Conservation (phyloP, 2,329 filamentous ascomycete species). For the Aspergillus sp. region DNA sequence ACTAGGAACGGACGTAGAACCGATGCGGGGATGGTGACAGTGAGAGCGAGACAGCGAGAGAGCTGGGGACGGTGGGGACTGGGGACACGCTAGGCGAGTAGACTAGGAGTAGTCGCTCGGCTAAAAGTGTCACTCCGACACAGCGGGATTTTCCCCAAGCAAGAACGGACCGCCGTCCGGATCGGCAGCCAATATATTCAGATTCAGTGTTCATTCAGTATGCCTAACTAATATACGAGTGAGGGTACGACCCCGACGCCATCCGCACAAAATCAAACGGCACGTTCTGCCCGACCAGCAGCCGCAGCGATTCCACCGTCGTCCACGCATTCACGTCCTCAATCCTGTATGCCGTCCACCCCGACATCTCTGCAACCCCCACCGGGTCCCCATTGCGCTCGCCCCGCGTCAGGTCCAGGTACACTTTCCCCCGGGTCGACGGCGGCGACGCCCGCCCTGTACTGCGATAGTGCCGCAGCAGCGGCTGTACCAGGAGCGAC, state of each 20-base stretch:
- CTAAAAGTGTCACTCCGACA: background rate
- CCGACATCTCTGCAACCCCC: slow-evolving; percentile 68
- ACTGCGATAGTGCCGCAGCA: slow-evolving; percentile 69
- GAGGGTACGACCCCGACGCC: slow-evolving; percentile 55
- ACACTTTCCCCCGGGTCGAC: slow-evolving; percentile 62
- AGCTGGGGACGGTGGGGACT: too few species aligned
- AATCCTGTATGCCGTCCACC: slow-evolving; percentile 76
- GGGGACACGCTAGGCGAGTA: too few species aligned
- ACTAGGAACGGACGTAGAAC: slow-evolving; percentile 12
- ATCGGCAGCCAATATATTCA: background rate
- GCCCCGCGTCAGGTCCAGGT: slow-evolving; percentile 73
- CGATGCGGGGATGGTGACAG: slow-evolving; percentile 18
- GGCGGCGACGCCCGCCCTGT: slow-evolving; percentile 40
- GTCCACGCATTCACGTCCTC: slow-evolving; percentile 82
- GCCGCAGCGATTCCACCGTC: slow-evolving; percentile 74
- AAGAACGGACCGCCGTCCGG: slow-evolving; percentile 18
- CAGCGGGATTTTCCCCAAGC: slow-evolving; percentile 20
- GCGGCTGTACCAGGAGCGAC: slow-evolving; percentile 72
- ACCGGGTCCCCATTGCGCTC: slow-evolving; percentile 68
- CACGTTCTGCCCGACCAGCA: slow-evolving; percentile 82
- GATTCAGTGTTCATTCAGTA: background rate
- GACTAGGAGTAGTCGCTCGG: background rate
- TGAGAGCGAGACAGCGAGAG: background rate
- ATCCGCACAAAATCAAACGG: slow-evolving; percentile 83
- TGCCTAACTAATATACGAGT: background rate